These are phyloP conservation scores for Pichia sp. DNA, from an alignment of 1,139 yeast species.

Conservation along the genomic window DNA sequence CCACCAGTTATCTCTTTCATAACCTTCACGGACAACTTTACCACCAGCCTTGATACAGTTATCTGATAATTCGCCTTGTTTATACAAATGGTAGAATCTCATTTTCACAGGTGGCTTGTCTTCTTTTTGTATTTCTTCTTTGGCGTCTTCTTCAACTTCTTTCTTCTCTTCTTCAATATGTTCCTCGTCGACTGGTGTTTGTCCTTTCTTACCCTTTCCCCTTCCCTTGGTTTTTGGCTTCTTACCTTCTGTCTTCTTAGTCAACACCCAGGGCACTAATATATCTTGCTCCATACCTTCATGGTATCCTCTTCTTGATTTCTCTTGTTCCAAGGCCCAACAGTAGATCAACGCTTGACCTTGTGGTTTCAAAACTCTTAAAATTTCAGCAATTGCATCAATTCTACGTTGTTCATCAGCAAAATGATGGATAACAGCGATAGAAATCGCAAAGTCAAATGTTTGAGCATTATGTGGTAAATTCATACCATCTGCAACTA, in stretches of 20 bases:
- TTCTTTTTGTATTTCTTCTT: slow-evolving; percentile 23
- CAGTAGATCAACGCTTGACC: slow-evolving; percentile 84
- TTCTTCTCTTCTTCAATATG: slow-evolving; percentile 23
- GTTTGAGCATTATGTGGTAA: slow-evolving; percentile 60
- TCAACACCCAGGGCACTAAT: slow-evolving; percentile 91
- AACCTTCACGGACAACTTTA: slow-evolving; percentile 65
- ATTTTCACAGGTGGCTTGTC: slow-evolving; percentile 54
- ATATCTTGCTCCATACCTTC: slow-evolving; percentile 93
- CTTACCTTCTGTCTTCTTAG: slow-evolving; percentile 41
- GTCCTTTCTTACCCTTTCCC: slow-evolving; percentile 34
- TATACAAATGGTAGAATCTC: slow-evolving; percentile 86
- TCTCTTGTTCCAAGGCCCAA: slow-evolving; percentile 95
- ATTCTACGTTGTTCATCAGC: slow-evolving; percentile 79
- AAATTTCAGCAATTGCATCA: slow-evolving; percentile 66
- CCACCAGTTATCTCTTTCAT: slow-evolving; percentile 97
- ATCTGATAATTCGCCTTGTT: slow-evolving; percentile 73
- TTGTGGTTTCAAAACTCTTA: slow-evolving; percentile 53
- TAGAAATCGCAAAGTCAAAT: slow-evolving; percentile 91
- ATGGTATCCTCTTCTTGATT: slow-evolving; percentile 82
- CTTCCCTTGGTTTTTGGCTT: slow-evolving; percentile 18
- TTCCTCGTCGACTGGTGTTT: too few relatives aligned
- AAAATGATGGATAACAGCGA: slow-evolving; percentile 96
- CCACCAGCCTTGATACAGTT: slow-evolving; percentile 74
- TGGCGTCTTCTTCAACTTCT: slow-evolving; percentile 17
- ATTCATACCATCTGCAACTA: slow-evolving; percentile 73